Evolutionary conservation across 345 rosid genomes (phyloP), one percentile per base, ranked within the genome.

Genomic region (Syzygium aqueum): DNA sequence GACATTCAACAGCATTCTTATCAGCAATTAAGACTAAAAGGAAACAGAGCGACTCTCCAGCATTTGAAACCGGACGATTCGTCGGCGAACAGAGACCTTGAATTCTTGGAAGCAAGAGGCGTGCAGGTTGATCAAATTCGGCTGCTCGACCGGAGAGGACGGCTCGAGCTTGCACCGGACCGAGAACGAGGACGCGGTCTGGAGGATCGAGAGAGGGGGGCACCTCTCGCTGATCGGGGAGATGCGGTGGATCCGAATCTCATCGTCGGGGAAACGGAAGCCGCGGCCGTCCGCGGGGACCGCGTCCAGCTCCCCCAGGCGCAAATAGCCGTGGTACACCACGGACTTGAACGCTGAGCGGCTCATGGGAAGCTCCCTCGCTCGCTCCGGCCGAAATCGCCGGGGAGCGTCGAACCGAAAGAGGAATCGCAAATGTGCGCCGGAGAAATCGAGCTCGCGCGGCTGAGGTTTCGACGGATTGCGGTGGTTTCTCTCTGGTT

Each of bases 131-230:
- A 94, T 96, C 90, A 97, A 89, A 91, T 91, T 92, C 16, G 90
- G 87, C 65, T 93, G 95, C 67, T 95, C 94, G 56, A 82, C 89
- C 5, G 95, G 93, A 51, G 94, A 91, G 14, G 92, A 92, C 1
- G 99, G 93, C 89, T 95, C 97, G 73, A 98, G 99, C 94, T 98
- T 98, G 92, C 98, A 98, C 22, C 97, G 91, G 84, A 96, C 95
- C 37, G 99, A 90, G 53, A 86, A 93, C 17, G 99, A 93, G 67
- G 99, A 94, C 88, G 96, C 92, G 21, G 98, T 94, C 52, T 95
- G 98, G 73, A 97, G 96, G 90, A 98, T 89, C 27, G 99, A 93
- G 54, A 96, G 98, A 51, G 99, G 98, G 89, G 95, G 95, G 85
- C 99, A 98, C 46, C 99, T 94, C 87, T 94, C 98, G 85, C 99